phyloP scores from a whole-genome alignment of 768 basidiomycete genomes.

The Hemileccinum rubropunctum region DNA sequence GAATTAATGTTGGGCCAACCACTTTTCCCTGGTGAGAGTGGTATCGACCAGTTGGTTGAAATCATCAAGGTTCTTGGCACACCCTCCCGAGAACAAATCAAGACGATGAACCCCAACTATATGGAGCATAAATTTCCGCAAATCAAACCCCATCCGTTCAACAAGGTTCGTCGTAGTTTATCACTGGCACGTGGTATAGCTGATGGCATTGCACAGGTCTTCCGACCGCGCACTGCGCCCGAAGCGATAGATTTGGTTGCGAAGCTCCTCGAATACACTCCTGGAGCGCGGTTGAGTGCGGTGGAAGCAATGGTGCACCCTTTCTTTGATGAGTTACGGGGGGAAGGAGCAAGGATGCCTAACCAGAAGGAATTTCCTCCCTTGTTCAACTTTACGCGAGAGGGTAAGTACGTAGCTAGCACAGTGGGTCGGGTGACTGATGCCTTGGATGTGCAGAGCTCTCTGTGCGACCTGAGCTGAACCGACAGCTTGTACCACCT shows the following conservation, averaged over 20 bases:
- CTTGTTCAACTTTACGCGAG: conserved; percentile 93
- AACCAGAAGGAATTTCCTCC: conserved; percentile 95
- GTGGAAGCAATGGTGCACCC: conserved; percentile 91
- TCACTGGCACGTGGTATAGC: conserved; percentile 9
- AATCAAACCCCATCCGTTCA: conserved; percentile 99
- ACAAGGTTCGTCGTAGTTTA: conserved; percentile 58
- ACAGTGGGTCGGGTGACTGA: neutral
- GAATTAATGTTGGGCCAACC: conserved; percentile 99
- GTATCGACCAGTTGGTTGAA: conserved; percentile 98
- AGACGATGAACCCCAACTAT: conserved; percentile 99
- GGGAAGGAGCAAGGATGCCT: conserved; percentile 90
- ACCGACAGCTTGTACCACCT: conserved; percentile 84
- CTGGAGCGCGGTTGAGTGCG: conserved; percentile 84
- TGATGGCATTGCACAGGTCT: conserved; percentile 60
- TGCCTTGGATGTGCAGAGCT: conserved; percentile 60
- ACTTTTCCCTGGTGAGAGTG: conserved; percentile 97
- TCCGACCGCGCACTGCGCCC: conserved; percentile 93
- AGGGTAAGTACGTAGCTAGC: conserved; percentile 58
- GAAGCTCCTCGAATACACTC: conserved; percentile 97
- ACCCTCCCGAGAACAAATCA: conserved; percentile 98
- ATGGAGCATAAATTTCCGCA: conserved; percentile 99
- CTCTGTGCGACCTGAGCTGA: conserved; percentile 93
- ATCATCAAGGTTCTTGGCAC: conserved; percentile 99
- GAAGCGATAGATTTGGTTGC: conserved; percentile 97
- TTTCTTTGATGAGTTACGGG: conserved; percentile 95